Evolutionary conservation across 192 early-diverging fungal species (phyloP), one percentile per base, ranked within the genome.

Genomic region (Entomortierella lignicola): DNA sequence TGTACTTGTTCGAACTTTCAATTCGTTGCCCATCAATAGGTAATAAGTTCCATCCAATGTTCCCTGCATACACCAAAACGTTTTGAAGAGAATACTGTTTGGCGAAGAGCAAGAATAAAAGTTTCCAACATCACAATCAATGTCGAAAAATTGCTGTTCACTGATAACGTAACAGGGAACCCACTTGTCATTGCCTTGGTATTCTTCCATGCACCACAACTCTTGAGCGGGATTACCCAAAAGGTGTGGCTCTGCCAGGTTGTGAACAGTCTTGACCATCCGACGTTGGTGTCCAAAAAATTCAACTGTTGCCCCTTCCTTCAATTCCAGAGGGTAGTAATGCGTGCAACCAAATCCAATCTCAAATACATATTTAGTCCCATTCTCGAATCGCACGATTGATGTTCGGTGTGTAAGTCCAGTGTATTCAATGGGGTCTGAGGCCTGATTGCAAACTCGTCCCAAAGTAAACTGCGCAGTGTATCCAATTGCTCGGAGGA

Each of bases 291-390:
- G 52, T 10, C 70, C 70, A 30, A 37, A 57, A 42, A 41, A 72
- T 27, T 72, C 61, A 42, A 72, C 11, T 8, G 30, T 25, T 17
- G 39, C 52, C 0, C 70, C 70, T 41, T 64, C 61, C 37, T 72
- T 61, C 25, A 72, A 39, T 29, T 47, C 48, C 12, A 72, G 4
- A 8, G 70, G 70, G 10, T 58, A n/a, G n/a, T 55, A 57, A 20
- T 41, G 12, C 0, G 70, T 58, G 20, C 10, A 18, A 3, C 70
- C 70, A 13, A 64, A 72, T 4, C 54, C 70, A 50, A 72, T 72
- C 11, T 72, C 70, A 18, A 72, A 72, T 2, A 72, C 15, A 25
- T 72, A 72, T 11, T 72, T 72, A 15, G 61, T n/a, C 17, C 54
- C 61, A 43, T 70, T 50, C 32, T 59, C 27, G 10, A 72, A 64